A percentile compares a stretch with the other conserved stretches of the same genome.
phyloP scores from a whole-genome alignment of 1,284 basidiomycete genomes.

The Hemileccinum hortonii region DNA sequence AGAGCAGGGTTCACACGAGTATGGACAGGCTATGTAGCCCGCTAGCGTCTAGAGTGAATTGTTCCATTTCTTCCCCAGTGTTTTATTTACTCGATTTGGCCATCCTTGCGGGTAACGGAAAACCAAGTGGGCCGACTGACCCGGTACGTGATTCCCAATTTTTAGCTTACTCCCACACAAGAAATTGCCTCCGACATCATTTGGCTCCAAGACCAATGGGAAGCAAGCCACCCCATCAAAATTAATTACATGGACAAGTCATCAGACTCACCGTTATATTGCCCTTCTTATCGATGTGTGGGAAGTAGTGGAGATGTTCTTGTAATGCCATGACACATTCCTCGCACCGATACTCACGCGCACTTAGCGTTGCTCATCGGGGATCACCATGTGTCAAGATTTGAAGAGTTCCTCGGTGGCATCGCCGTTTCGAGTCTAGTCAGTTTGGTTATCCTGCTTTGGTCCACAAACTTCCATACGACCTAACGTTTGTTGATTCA shows the following conservation, averaged over 20 bases:
- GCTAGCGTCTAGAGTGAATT: constrained; percentile 14
- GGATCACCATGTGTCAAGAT: background rate
- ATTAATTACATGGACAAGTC: too few relatives aligned
- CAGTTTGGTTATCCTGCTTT: too few relatives aligned
- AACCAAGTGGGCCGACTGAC: too few relatives aligned
- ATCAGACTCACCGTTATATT: background rate
- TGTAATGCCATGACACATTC: background rate
- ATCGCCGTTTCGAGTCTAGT: too few relatives aligned
- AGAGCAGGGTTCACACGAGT: constrained; percentile 29
- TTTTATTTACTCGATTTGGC: constrained; percentile 34
- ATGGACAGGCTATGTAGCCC: constrained; percentile 35
- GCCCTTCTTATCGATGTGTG: background rate
- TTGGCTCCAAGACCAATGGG: background rate
- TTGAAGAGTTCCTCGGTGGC: background rate
- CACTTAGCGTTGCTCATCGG: too few relatives aligned
- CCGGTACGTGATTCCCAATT: constrained; percentile 1
- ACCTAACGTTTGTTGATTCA: too few relatives aligned
- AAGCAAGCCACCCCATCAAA: background rate
- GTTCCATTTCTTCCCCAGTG: constrained; percentile 18
- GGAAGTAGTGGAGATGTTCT: background rate
- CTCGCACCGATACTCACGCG: background rate
- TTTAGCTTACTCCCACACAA: background rate
- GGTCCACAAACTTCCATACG: too few relatives aligned
- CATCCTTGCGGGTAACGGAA: constrained; percentile 1
- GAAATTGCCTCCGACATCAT: background rate